Evolutionary conservation across 129 eudicot species (phyloP).

Genomic region (Escallonia herrerae): DNA sequence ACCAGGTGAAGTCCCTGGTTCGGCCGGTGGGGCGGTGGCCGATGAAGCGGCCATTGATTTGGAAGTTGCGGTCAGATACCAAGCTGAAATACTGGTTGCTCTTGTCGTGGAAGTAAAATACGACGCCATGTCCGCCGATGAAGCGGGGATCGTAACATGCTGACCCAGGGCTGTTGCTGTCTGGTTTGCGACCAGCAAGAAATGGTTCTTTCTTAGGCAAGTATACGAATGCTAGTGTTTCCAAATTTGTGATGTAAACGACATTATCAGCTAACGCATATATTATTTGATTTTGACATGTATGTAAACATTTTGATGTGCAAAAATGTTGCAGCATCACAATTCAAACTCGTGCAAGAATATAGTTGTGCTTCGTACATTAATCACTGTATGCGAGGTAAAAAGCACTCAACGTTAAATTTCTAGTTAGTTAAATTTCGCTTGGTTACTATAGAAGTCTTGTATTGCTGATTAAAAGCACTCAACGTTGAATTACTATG

Average conservation of each 20-base stretch:
- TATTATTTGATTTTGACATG: background rate
- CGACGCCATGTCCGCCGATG: constrained; percentile 67
- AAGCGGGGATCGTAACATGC: constrained; percentile 72
- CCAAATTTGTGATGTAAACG: background rate
- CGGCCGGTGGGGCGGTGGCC: constrained; percentile 59
- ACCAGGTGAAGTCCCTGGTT: constrained; percentile 71
- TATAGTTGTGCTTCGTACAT: background rate
- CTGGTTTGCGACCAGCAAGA: constrained; percentile 11
- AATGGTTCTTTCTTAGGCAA: constrained; percentile 2
- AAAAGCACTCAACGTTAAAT: no score
- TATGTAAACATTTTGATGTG: background rate
- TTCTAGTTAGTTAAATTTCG: background rate
- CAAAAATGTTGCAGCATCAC: background rate
- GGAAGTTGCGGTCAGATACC: constrained; percentile 60
- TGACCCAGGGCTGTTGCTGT: constrained; percentile 56
- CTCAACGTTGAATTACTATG: background rate
- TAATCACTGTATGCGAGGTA: no score
- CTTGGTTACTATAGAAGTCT: background rate
- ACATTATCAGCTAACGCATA: background rate
- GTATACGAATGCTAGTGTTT: background rate
- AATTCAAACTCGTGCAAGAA: background rate
- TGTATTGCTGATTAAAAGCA: background rate
- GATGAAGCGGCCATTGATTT: constrained; percentile 70
- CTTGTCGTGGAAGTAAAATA: constrained; percentile 73
- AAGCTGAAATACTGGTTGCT: constrained; percentile 60